Percentiles rank a stretch among this genome's conserved stretches.
Evolutionary conservation across 306 rosid species (phyloP).

Genomic region (Citrullus colocynthis): DNA sequence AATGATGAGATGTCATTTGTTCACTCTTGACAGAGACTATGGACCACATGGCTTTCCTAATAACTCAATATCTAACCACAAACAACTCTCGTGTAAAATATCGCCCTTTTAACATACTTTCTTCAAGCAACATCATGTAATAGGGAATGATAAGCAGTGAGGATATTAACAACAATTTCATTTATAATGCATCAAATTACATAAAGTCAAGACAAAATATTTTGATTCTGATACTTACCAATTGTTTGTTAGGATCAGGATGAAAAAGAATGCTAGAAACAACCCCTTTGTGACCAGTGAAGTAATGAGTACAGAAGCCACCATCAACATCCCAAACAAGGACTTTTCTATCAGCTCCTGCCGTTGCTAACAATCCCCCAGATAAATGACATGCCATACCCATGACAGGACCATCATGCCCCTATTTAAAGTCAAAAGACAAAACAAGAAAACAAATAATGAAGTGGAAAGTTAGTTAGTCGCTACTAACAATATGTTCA

Average conservation of each 20-base stretch:
- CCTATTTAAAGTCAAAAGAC: constrained; percentile 27
- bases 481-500: neutral
- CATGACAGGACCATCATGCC: constrained; percentile 96
- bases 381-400: constrained; percentile 76
- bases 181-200: neutral
- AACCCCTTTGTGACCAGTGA: constrained; percentile 74
- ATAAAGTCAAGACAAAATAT: neutral
- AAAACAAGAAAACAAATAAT: neutral
- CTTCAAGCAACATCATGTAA: neutral
- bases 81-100: neutral
- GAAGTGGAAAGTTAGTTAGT: neutral
- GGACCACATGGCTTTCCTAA: neutral
- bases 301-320: constrained; percentile 86
- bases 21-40: neutral
- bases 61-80: neutral
- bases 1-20: neutral
- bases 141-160: neutral
- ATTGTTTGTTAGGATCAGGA: constrained; percentile 54
- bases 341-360: constrained; percentile 89
- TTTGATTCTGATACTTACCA: constrained; percentile 34
- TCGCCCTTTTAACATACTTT: neutral
- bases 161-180: neutral
- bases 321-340: constrained; percentile 93
- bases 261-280: constrained; percentile 73
- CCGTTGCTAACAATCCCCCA: constrained; percentile 85